phyloP scores from a whole-genome alignment of 176 grass and related monocot species.

The Elaeis guineensis region DNA sequence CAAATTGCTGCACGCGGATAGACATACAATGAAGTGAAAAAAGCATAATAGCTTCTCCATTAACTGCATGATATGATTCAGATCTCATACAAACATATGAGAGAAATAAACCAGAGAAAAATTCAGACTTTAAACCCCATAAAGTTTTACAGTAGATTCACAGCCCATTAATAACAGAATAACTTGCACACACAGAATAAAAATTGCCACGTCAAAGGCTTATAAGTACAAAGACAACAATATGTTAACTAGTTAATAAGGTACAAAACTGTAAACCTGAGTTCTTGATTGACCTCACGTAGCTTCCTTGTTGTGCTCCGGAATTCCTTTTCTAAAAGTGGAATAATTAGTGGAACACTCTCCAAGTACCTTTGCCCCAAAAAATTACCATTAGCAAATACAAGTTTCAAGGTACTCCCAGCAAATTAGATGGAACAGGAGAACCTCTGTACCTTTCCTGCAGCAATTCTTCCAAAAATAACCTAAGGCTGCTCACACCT shows the following conservation, averaged over 20 bases:
- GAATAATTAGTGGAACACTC: conserved; percentile 77
- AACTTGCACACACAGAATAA: too few relatives aligned
- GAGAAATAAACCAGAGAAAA: too few relatives aligned
- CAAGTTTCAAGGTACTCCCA: too few relatives aligned
- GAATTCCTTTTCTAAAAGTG: conserved; percentile 82
- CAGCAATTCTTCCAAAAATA: conserved; percentile 86
- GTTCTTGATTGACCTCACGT: conserved; percentile 60
- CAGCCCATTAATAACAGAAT: too few relatives aligned
- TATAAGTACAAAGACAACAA: too few relatives aligned
- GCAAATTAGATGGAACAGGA: not conserved
- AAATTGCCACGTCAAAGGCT: too few relatives aligned
- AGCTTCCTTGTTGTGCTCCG: conserved; percentile 52
- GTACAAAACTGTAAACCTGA: conserved; percentile 32
- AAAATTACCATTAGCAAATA: too few relatives aligned
- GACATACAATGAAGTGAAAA: not conserved
- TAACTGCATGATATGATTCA: too few relatives aligned
- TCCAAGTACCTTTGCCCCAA: conserved; percentile 55
- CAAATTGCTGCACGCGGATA: conserved; percentile 45
- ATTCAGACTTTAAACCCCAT: too few relatives aligned
- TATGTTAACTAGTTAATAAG: not conserved
- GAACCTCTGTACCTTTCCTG: conserved; percentile 55
- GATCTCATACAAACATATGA: too few relatives aligned
- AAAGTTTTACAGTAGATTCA: too few relatives aligned
- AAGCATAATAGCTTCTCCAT: too few relatives aligned
- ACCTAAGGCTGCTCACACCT: conserved; percentile 63